Base-by-base conservation (phyloP, 345 rosid species). In the Camelina sativa region DNA sequence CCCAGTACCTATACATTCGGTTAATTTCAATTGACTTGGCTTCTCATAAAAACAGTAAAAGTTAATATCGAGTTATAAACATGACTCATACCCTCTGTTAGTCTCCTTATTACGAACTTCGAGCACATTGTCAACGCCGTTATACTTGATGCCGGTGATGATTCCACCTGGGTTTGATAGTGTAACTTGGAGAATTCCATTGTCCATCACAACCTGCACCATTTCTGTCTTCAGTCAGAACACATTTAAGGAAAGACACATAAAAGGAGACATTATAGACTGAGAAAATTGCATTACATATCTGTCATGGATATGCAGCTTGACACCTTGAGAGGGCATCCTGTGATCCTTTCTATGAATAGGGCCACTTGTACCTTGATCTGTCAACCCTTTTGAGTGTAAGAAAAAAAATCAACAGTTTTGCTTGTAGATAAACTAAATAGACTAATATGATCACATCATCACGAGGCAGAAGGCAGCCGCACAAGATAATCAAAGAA, bases 51-150 rank as follows among this genome's bases (percentile, higher is more conserved):
- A 55, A 25, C 48, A 60, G 20, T 44, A 48, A 13, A 65, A 10
- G 0, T 28, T 37, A 52, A 25, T 20, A 43, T 46, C 41, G 37
- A 32, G 32, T 5, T 20, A 0, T 2, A 38, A 55, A 12, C 72
- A 56, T 11, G 32, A 69, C 34, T 44, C 76, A 8, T 75, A 90
- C 96, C 96, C 96, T 84, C 96, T 83, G 71, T 90, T 87, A 28
- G 90, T 81, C 80, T 88, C 96, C 75, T 86, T 86, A 65, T 90
- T 90, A 69, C 74, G 87, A 81, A 84, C 76, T 80, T 87, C 96
- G 15, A 90, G 96, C 83, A 90, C 74, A 82, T 88, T 88, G 80
- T 88, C 96, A 6, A 90, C 67, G 59, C 88, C 88, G 40, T 69
- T 71, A 54, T 80, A 90, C 56, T 56, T 76, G 11, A 90, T 85